phyloP scores from a whole-genome alignment of 768 basidiomycete species.

The Sporobolomyces roseus region DNA sequence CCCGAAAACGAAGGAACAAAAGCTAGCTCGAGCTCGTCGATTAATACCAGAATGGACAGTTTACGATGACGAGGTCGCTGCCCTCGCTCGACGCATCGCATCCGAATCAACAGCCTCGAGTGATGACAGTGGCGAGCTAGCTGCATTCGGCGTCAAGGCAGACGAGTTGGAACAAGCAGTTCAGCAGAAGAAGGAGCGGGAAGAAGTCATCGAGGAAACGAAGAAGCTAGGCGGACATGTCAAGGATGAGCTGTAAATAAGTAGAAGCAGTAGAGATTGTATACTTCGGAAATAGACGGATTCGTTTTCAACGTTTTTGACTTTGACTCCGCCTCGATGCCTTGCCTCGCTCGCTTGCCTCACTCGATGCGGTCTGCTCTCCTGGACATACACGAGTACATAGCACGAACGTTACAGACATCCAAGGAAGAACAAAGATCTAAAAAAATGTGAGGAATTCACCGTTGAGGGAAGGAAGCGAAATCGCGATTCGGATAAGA shows the following conservation, averaged over 20 bases:
- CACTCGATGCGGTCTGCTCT: too few species aligned
- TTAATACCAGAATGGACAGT: conserved; percentile 97
- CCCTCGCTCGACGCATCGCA: conserved; percentile 69
- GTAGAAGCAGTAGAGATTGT: too few species aligned
- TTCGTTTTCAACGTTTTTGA: too few species aligned
- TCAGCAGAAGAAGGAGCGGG: conserved; percentile 39
- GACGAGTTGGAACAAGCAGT: conserved; percentile 43
- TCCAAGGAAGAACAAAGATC: too few species aligned
- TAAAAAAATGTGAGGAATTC: too few species aligned
- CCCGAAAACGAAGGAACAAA: conserved; percentile 76
- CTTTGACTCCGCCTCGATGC: too few species aligned
- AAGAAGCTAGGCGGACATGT: background rate
- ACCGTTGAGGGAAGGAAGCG: too few species aligned
- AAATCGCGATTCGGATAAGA: too few species aligned
- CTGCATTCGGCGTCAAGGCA: conserved; percentile 38
- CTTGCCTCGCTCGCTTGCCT: too few species aligned
- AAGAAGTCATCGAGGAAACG: conserved; percentile 24
- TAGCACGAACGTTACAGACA: too few species aligned
- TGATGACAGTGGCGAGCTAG: conserved; percentile 54
- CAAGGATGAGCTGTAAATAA: conserved; percentile 31
- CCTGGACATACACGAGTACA: too few species aligned
- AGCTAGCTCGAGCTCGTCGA: conserved; percentile 74
- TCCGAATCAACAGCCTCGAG: conserved; percentile 58
- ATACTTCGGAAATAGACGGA: too few species aligned
- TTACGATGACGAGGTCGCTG: conserved; percentile 85